Evolutionary conservation across 2,329 filamentous ascomycete genomes (phyloP), one percentile per base, ranked within the genome.

Genomic region (Xylaria sp.): DNA sequence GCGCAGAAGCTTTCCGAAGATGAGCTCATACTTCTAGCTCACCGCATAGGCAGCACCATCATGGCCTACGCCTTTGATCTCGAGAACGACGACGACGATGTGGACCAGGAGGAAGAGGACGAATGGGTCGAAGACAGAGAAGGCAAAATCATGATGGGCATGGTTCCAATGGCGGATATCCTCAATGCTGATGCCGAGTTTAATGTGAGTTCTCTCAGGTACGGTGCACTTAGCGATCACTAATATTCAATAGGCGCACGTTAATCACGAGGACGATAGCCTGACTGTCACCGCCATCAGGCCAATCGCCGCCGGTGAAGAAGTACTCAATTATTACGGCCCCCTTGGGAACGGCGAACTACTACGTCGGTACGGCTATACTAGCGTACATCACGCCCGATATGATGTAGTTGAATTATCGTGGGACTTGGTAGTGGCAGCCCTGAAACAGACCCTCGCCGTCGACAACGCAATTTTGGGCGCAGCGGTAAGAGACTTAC

Each of bases 31-130:
- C 70, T 73, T 8, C 77, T 90, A 20, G 91, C 92, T 62, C 94
- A 97, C 78, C 86, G 89, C 9, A 94, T 97, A 90, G 94, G 92
- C 1, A 94, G 91, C 70, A 89, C 92, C 18, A 95, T 97, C 73
- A 97, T 97, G 94, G 91, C 94, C 0, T 97, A 97, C 78, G 94
- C 94, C 0, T 97, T 97, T 78, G 94, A 97, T 74, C 87, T 97
- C 7, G 87, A 89, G 57, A 84, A 84, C 8, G 81, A 83, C 4
- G 81, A 80, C 3, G 77, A 83, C 0, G 87, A 82, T 0, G 86
- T 89, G 25, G 84, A 89, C 4, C 84, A 88, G 0, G 88, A 89
- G 1, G 87, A 89, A 2, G 83, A 87, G 7, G 89, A 90, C 28
- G 89, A 88, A 52, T 91, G 90, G 83, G 85, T 91, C 0, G 89